phyloP scores from a whole-genome alignment of 148 eudicot genomes.

The Vaccinium corymbosum region DNA sequence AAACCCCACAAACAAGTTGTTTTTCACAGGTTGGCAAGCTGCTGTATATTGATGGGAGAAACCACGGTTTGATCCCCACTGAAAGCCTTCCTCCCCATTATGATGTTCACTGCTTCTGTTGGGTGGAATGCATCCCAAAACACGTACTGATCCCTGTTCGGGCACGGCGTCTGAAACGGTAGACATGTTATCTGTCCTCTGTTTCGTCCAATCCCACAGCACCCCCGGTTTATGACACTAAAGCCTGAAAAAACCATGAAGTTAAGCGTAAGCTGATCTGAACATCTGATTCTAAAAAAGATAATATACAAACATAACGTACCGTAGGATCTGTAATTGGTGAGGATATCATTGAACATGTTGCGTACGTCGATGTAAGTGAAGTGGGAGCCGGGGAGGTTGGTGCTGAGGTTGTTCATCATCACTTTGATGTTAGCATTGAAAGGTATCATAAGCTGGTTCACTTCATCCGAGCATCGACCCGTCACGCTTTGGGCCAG shows the following conservation, averaged over 20 bases:
- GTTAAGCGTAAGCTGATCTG: background rate
- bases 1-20: background rate
- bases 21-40: conserved; percentile 62
- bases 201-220: conserved; percentile 90
- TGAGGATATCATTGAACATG: conserved; percentile 68
- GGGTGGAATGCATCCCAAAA: conserved; percentile 99
- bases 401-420: conserved; percentile 53
- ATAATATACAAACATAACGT: background rate
- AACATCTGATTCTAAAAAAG: background rate
- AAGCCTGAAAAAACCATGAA: conserved; percentile 40
- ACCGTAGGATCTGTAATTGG: conserved; percentile 61
- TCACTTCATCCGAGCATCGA: conserved; percentile 60
- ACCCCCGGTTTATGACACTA: conserved; percentile 52
- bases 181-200: conserved; percentile 86
- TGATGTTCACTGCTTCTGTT: conserved; percentile 61
- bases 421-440: conserved; percentile 61
- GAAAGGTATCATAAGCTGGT: conserved; percentile 66
- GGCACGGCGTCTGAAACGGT: conserved; percentile 74
- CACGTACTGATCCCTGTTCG: conserved; percentile 56
- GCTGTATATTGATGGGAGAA: conserved; percentile 77
- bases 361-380: conserved; percentile 52
- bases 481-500: conserved; percentile 53
- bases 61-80: conserved; percentile 48
- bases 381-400: conserved; percentile 59
- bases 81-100: conserved; percentile 72